Percentiles rank a stretch among this genome's conserved stretches.
These are phyloP conservation scores for Capsicum pubescens DNA, from an alignment of 257 asterid genomes.

Conservation along the genomic window DNA sequence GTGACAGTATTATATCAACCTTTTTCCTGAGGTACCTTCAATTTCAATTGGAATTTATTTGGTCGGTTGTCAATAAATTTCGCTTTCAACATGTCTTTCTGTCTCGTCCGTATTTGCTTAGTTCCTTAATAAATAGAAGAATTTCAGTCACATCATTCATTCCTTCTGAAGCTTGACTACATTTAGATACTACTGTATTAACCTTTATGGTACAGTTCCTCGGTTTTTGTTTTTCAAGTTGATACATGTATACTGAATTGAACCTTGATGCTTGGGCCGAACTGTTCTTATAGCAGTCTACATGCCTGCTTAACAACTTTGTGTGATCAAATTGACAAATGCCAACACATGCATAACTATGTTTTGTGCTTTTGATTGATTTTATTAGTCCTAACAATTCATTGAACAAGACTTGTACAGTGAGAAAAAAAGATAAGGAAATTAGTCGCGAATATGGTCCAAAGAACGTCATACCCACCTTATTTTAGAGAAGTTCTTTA, in stretches of 20 bases:
- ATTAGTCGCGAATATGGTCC: background rate
- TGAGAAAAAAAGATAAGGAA: background rate
- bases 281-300: too few species aligned
- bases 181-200: too few species aligned
- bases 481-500: too few species aligned
- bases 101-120: background rate
- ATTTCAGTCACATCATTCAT: too few species aligned
- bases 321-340: constrained; percentile 2
- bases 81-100: background rate
- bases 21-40: constrained; percentile 58
- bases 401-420: constrained; percentile 7
- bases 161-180: too few species aligned
- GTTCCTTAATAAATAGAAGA: background rate
- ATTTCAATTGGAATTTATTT: constrained; percentile 7
- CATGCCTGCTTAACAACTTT: background rate
- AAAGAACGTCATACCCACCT: too few species aligned
- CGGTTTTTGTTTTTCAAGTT: too few species aligned
- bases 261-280: too few species aligned
- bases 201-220: too few species aligned
- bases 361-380: constrained; percentile 2
- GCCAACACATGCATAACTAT: background rate
- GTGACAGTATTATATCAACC: constrained; percentile 35
- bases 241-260: too few species aligned
- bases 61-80: constrained; percentile 20
- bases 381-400: background rate